Evolutionary conservation across 1,284 basidiomycete genomes (phyloP), one percentile per base, ranked within the genome.

Genomic region (Boletus sp.): DNA sequence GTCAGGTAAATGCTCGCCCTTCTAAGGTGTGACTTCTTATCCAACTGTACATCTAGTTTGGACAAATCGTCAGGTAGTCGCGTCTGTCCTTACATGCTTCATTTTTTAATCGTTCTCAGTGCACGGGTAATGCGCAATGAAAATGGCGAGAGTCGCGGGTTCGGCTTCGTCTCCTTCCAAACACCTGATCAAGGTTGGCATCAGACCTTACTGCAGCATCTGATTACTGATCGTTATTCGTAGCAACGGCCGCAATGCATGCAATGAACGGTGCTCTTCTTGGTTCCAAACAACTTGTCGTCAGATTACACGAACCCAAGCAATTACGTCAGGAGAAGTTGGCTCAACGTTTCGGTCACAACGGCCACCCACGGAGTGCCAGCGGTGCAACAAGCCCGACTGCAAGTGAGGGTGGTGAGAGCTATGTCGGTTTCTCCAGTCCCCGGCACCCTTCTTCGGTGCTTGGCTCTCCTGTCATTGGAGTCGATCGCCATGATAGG

Each of bases 41-140:
- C 23, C 36, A 60, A 35, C 30, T 41, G 33, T 27, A 43, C 1
- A 41, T 46, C 32, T 59, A 90, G 83, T 89, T 84, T 61, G 91
- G 91, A 35, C 82, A 86, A 67, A 91, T 94, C 48, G 85, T 91
- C 51, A 91, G 86, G 87, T 87, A 73, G 68, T 49, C 27, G 23
- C 39, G 20, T 44, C 14, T n/a, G 17, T 42, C 23, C 2, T 48
- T n/a, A 8, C 17, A 14, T 12, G 13, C 30, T n/a, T 23, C 6
- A 5, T 30, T 36, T 47, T 48, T 20, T 43, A 44, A 63, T 30
- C 46, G 26, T 29, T 23, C 25, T 64, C 50, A 92, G 92, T 64
- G 93, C 93, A 22, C 82, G 92, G 49, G 91, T 97, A 41, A 96
- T 96, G 94, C 82, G 91, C 20, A 93, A 93, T 60, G 87, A 93